Evolutionary conservation across 768 basidiomycete genomes (phyloP).

Genomic region (Tremella yokohamensis): DNA sequence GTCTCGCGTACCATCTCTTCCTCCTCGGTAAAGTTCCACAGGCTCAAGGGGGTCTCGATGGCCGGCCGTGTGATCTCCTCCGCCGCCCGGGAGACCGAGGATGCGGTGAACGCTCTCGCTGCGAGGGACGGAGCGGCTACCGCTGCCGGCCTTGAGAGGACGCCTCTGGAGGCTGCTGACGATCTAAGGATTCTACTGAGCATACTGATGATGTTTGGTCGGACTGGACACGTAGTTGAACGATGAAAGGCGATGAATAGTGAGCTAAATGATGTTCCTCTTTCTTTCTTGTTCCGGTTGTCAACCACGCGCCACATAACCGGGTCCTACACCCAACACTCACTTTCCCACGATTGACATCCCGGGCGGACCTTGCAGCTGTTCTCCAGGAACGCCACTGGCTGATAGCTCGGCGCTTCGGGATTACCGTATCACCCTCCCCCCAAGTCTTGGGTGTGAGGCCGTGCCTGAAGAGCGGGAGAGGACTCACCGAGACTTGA

Average conservation of each 20-base stretch:
- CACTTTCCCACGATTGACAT: too few species aligned
- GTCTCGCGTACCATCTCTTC: conserved; percentile 89
- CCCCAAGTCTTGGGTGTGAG: too few species aligned
- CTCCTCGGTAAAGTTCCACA: conserved; percentile 86
- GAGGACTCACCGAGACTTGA: too few species aligned
- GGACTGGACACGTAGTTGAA: conserved; percentile 1
- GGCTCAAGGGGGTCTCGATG: conserved; percentile 42
- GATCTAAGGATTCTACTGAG: conserved; percentile 12
- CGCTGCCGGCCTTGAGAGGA: not conserved
- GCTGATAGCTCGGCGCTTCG: too few species aligned
- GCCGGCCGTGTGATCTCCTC: conserved; percentile 39
- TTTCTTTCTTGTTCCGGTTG: too few species aligned
- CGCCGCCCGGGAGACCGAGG: conserved; percentile 16
- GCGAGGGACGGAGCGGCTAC: conserved; percentile 2
- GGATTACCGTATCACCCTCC: too few species aligned
- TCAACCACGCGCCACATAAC: too few species aligned
- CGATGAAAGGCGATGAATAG: not conserved
- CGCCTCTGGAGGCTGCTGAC: not conserved
- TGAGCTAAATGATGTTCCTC: too few species aligned
- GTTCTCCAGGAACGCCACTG: too few species aligned
- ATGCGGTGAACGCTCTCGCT: conserved; percentile 18
- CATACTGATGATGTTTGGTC: conserved; percentile 6
- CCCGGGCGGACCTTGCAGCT: too few species aligned
- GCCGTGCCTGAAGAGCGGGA: too few species aligned
- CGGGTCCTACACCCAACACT: too few species aligned